These are phyloP conservation scores for Annulohypoxylon moriforme DNA, from an alignment of 495 filamentous ascomycete species.

Conservation along the genomic window DNA sequence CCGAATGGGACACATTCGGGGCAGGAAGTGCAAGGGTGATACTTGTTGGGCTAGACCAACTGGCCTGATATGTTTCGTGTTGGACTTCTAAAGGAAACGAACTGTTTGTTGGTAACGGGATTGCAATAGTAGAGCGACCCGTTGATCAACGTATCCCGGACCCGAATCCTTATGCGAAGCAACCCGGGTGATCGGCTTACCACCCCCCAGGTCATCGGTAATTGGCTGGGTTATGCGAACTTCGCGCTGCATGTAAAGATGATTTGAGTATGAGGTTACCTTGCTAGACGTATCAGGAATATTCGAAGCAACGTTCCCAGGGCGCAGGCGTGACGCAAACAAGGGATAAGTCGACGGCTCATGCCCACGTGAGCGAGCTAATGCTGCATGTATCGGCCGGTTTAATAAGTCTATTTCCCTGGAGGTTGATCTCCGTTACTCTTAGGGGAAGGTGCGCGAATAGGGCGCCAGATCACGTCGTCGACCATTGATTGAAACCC, in stretches of 20 bases:
- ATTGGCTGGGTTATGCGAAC: slow-evolving; percentile 13
- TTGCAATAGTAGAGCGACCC: not conserved
- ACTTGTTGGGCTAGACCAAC: not conserved
- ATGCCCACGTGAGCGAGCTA: slow-evolving; percentile 22
- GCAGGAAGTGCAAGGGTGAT: not conserved
- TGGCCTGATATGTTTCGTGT: not conserved
- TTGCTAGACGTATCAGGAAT: slow-evolving; percentile 1
- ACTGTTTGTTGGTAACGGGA: slow-evolving; percentile 3
- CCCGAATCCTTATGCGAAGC: not conserved
- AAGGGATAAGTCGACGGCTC: slow-evolving; percentile 11
- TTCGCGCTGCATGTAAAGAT: not conserved
- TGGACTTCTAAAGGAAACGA: not conserved
- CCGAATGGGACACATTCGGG: not conserved
- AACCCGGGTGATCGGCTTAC: slow-evolving; percentile 7
- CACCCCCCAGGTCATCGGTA: not conserved
- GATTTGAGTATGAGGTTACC: slow-evolving; percentile 24
- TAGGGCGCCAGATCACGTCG: not conserved
- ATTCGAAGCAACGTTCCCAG: not conserved
- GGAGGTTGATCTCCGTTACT: not conserved
- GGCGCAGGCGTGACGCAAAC: slow-evolving; percentile 12
- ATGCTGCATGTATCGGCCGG: not conserved
- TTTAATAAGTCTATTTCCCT: slow-evolving; percentile 15
- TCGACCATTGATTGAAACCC: not conserved
- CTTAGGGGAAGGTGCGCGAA: slow-evolving; percentile 10
- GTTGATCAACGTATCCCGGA: not conserved